Percentiles rank a stretch among this genome's conserved stretches.
phyloP scores from a whole-genome alignment of 768 basidiomycete genomes.

The Boletus tylopilopsis region DNA sequence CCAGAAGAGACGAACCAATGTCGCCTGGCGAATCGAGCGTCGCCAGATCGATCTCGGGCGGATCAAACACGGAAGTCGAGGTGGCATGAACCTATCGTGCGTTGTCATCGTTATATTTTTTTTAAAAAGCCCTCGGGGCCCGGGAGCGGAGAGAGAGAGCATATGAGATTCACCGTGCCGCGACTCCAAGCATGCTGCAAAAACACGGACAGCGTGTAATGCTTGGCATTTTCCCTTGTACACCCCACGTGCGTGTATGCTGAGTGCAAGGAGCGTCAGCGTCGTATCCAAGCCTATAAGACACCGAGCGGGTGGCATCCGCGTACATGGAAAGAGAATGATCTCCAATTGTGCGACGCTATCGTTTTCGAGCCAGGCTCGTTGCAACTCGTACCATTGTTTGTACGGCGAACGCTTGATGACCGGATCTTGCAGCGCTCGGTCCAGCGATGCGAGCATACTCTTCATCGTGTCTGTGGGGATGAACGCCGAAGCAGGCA shows the following conservation, averaged over 20 bases:
- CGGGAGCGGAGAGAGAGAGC: no score
- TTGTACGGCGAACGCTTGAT: slow-evolving; percentile 14
- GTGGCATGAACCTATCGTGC: neutral
- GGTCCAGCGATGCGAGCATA: slow-evolving; percentile 6
- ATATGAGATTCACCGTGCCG: slow-evolving; percentile 7
- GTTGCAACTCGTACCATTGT: slow-evolving; percentile 11
- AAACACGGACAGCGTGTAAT: slow-evolving; percentile 8
- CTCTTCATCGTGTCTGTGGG: slow-evolving; percentile 7
- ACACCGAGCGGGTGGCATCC: no score
- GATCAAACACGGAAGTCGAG: slow-evolving; percentile 15
- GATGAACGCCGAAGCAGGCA: slow-evolving; percentile 13
- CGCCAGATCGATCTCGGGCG: slow-evolving; percentile 13
- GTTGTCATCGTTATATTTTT: no score
- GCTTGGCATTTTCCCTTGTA: slow-evolving; percentile 8
- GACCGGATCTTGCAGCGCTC: slow-evolving; percentile 2
- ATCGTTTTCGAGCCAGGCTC: slow-evolving; percentile 17
- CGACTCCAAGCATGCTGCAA: slow-evolving; percentile 17
- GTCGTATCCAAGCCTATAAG: no score
- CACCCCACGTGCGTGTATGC: slow-evolving; percentile 10
- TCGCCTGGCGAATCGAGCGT: slow-evolving; percentile 11
- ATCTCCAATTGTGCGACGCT: slow-evolving; percentile 14
- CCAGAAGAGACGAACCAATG: neutral
- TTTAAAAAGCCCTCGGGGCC: no score
- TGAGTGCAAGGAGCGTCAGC: no score
- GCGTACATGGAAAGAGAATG: slow-evolving; percentile 15